Percentiles rank a stretch among this genome's conserved stretches.
These are phyloP conservation scores for Scytalidium lignicola DNA, from an alignment of 2,329 filamentous ascomycete species.

Conservation along the genomic window DNA sequence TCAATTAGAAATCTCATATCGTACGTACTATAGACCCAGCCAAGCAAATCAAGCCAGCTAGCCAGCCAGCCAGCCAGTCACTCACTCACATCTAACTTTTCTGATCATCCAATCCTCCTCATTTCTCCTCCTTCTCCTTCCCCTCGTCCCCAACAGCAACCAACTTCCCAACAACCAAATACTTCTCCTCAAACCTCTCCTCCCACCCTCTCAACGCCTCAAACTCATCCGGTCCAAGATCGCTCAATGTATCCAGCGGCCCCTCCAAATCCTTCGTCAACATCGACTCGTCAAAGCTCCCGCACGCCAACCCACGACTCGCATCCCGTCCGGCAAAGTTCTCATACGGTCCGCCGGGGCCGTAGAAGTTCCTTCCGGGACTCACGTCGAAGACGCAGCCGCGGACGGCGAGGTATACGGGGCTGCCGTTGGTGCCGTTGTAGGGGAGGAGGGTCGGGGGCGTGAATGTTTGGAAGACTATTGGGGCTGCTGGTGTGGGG, in stretches of 20 bases:
- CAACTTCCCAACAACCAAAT: constrained; percentile 85
- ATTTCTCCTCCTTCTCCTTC: too few relatives aligned
- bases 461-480: constrained; percentile 66
- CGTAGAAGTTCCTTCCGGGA: constrained; percentile 87
- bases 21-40: too few relatives aligned
- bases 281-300: constrained; percentile 94
- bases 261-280: constrained; percentile 84
- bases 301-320: constrained; percentile 77
- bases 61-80: too few relatives aligned
- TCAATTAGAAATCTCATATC: too few relatives aligned
- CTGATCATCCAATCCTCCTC: too few relatives aligned
- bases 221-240: constrained; percentile 67
- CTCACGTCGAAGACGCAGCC: constrained; percentile 90
- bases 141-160: constrained; percentile 58
- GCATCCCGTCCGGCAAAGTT: constrained; percentile 96
- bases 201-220: constrained; percentile 89
- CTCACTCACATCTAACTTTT: too few relatives aligned
- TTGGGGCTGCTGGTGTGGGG: constrained; percentile 49
- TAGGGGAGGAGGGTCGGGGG: constrained; percentile 77
- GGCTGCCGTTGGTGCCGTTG: constrained; percentile 68
- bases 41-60: too few relatives aligned
- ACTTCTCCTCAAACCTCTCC: constrained; percentile 89
- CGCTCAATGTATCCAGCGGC: constrained; percentile 71
- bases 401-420: constrained; percentile 87
- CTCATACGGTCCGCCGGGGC: constrained; percentile 87